Evolutionary conservation across 805 yeast species (phyloP), one percentile per base, ranked within the genome.

Genomic region (Yamadazyma scolyti): DNA sequence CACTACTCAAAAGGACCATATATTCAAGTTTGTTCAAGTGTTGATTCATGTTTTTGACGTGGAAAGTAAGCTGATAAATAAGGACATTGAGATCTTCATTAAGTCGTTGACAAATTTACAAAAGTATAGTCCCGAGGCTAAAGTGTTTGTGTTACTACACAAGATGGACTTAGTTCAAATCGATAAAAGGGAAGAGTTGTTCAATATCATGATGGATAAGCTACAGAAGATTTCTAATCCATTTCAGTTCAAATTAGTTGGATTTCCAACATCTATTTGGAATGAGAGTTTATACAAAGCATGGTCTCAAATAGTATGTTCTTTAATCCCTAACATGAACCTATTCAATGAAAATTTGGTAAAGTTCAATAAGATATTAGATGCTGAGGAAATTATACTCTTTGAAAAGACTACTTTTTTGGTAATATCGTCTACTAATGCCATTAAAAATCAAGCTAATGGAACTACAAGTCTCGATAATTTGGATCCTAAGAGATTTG

Each of bases 221-320:
- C 61, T 93, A 39, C 82, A 79, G 44, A 79, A 76, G 28, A 82
- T 85, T 10, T 81, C 95, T 3, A 67, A 75, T 32, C 85, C 86
- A 12, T 65, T 48, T 40, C 68, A 61, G 36, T 86, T 87, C 58
- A 65, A 75, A 27, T 64, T 87, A 26, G 73, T 76, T 10, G 97
- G 97, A 2, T 90, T 88, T 52, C 90, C 96, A 5, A 93, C 97
- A 0, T 85, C 96, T 1, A 90, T 90, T 35, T 90, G 97, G 97
- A 97, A 90, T 60, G 97, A 90, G 56, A 79, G 90, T 49, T 65
- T 90, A 36, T 93, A 90, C 56, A 89, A 84, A 55, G 98, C 98
- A 1, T 93, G 98, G 98, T 85, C 96, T 2, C 84, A 80, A 29
- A 90, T 93, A 37, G 97, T 93, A 20, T 89, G 97, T 51, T 83